Base-by-base conservation (phyloP, 106 monocot genomes). In the Triglochin maritima region DNA sequence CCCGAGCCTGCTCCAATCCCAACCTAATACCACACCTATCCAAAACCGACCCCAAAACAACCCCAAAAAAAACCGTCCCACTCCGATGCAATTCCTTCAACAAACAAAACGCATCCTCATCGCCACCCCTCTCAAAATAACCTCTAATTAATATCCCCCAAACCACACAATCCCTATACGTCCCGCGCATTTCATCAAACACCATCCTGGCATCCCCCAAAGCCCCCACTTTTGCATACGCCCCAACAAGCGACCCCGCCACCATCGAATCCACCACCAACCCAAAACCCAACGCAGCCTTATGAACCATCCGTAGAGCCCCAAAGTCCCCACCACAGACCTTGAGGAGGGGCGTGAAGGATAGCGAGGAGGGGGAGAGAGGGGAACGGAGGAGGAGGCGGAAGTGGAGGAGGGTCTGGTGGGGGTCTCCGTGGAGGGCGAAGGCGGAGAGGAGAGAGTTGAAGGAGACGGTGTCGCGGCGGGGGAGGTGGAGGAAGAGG, bases 71-170 rank as follows among this genome's bases (percentile, higher is more conserved):
- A 10, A 45, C 41, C 1, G 6, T 17, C 44, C 65, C 71, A 46
- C 79, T 75, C 59, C 77, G 59, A 46, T 77, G 81, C 64, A 90
- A 57, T 69, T 86, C 79, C 0, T 64, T 43, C 29, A 90, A 81
- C 79, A 79, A 62, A 7, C 63, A 41, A 46, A 86, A 79, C 7
- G 86, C 79, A 51, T 83, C 85, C 15, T 64, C 29, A 2, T 4
- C 41, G 7, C 77, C 65, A 49, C 81, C 83, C 65, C 68, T 43
- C 17, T 79, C 67, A 13, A 72, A 69, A 62, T 90, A 86, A 17
- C 81, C 90, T 29, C 79, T 86, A 4, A 90, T 90, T 83, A 90
- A 83, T 10, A 90, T 77, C 57, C 80, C 81, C 83, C 86, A 90
- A 50, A 86, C 15, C 46, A 86, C 81, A 14, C 76, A 44, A 48